These are phyloP conservation scores for Populus alba DNA, from an alignment of 345 rosid species.

Conservation along the genomic window DNA sequence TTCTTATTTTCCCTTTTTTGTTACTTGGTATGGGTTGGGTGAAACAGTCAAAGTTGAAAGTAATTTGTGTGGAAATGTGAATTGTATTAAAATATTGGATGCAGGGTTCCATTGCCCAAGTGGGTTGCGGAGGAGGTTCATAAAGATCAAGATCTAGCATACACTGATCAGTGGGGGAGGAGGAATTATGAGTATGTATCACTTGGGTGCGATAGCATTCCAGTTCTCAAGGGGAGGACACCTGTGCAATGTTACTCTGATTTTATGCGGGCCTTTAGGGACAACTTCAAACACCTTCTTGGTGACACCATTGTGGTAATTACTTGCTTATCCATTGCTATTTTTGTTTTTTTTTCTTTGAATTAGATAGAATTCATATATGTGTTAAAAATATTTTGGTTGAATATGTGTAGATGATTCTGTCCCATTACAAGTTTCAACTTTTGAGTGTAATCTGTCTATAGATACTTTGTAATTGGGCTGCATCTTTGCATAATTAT, in stretches of 20 bases:
- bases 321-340: background rate
- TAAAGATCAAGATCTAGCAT: constrained; percentile 73
- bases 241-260: constrained; percentile 93
- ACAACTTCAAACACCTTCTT: constrained; percentile 72
- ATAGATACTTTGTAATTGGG: background rate
- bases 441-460: background rate
- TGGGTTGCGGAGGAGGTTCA: constrained; percentile 85
- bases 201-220: constrained; percentile 86
- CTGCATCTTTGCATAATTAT: background rate
- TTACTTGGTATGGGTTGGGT: background rate
- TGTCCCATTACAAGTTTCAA: background rate
- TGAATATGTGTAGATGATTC: background rate
- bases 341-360: too few relatives aligned
- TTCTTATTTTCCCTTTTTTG: too few relatives aligned
- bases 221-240: constrained; percentile 79
- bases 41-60: background rate
- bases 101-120: constrained; percentile 80
- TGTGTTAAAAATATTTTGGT: background rate
- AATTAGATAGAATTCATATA: background rate
- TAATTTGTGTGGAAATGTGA: background rate
- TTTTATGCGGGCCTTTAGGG: constrained; percentile 90
- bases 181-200: constrained; percentile 86
- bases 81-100: background rate
- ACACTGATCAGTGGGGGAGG: constrained; percentile 98
- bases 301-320: constrained; percentile 90